Percentiles rank a stretch among this genome's conserved stretches.
Evolutionary conservation across 2,329 filamentous ascomycete genomes (phyloP).

Genomic region (Aspergillus ustus): DNA sequence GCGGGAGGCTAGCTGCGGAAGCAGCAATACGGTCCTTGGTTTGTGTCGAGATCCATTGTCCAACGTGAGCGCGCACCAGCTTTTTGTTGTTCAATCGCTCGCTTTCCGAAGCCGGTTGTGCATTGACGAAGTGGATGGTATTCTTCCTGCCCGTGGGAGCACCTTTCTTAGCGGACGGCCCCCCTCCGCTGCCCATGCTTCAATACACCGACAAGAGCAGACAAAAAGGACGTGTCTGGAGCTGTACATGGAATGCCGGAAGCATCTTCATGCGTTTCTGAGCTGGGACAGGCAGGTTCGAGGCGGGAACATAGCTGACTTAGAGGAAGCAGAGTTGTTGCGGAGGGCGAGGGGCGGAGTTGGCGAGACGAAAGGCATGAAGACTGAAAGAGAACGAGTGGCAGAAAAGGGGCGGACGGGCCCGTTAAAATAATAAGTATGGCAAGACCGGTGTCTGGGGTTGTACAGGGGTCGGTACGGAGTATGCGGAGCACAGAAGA

Average conservation of each 20-base stretch:
- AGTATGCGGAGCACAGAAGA: not conserved
- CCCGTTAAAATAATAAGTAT: not conserved
- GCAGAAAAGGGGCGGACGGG: not conserved
- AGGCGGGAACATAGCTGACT: not conserved
- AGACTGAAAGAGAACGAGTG: not conserved
- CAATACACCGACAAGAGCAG: conserved; percentile 23
- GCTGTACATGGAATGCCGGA: conserved; percentile 15
- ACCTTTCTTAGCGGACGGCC: conserved; percentile 33
- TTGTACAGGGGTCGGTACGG: not conserved
- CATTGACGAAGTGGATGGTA: conserved; percentile 41
- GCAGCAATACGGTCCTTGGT: conserved; percentile 34
- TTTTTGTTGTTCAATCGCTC: conserved; percentile 35
- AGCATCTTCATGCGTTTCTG: conserved; percentile 29
- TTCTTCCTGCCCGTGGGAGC: conserved; percentile 27
- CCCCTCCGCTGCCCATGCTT: conserved; percentile 3
- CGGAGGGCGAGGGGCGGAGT: not conserved
- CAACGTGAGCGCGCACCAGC: conserved; percentile 40
- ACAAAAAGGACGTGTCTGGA: conserved; percentile 16
- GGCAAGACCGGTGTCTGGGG: not conserved
- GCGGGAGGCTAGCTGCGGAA: conserved; percentile 16
- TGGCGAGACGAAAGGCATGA: not conserved
- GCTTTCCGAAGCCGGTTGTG: conserved; percentile 34
- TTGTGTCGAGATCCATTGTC: conserved; percentile 42
- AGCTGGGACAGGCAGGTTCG: not conserved
- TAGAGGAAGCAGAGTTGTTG: not conserved